phyloP scores from a whole-genome alignment of 257 asterid species.

The Echium plantagineum region DNA sequence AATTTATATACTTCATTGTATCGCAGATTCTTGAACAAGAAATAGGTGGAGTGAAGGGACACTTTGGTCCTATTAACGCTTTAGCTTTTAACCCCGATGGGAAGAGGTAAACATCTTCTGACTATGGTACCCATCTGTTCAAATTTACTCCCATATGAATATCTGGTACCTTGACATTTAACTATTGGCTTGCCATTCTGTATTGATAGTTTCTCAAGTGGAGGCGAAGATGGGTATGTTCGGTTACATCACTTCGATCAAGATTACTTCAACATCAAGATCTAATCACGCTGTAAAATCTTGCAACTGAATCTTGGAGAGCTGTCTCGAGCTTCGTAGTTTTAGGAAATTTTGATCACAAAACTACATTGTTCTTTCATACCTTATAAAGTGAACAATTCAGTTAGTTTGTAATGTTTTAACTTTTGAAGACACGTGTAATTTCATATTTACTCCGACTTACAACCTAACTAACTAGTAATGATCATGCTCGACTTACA shows the following conservation, averaged over 20 bases:
- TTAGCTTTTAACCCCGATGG: constrained; percentile 95
- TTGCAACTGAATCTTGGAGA: constrained; percentile 8
- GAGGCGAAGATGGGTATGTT: constrained; percentile 95
- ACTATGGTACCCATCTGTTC: background rate
- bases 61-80: constrained; percentile 93
- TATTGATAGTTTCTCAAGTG: constrained; percentile 65
- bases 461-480: background rate
- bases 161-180: background rate
- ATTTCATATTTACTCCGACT: background rate
- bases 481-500: no score
- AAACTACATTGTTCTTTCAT: no score
- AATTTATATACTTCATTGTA: no score
- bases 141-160: background rate
- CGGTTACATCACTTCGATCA: constrained; percentile 78
- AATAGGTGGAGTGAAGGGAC: constrained; percentile 93
- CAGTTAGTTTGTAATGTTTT: background rate
- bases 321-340: constrained; percentile 2
- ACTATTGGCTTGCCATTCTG: no score
- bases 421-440: no score
- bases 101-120: constrained; percentile 42
- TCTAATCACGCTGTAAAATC: constrained; percentile 21
- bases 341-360: background rate
- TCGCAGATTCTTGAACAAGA: constrained; percentile 77
- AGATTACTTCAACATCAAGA: constrained; percentile 74
- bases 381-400: background rate